phyloP scores from a whole-genome alignment of 345 rosid species.

The Boechera retrofracta region DNA sequence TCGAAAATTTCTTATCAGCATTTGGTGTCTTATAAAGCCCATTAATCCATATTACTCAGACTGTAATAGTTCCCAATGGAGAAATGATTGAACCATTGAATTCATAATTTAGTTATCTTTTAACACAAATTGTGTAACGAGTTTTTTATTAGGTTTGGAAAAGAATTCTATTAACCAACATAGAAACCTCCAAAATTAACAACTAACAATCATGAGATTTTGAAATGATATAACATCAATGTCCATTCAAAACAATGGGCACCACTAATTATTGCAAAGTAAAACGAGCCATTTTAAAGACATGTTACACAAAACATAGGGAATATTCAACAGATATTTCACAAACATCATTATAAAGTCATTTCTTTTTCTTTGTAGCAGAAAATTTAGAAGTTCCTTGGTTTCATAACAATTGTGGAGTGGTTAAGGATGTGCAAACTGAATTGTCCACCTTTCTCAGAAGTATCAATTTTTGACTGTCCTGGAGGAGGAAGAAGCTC shows the following conservation, averaged over 20 bases:
- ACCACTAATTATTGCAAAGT: conserved; percentile 28
- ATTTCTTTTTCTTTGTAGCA: not conserved
- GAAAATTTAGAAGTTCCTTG: conserved; percentile 52
- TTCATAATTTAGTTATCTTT: not conserved
- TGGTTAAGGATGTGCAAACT: conserved; percentile 94
- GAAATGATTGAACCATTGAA: no score
- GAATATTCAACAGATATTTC: conserved; percentile 33
- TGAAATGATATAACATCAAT: conserved; percentile 6
- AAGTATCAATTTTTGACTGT: conserved; percentile 73
- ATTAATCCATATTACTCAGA: not conserved
- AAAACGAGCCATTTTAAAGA: conserved; percentile 8
- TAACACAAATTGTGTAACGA: not conserved
- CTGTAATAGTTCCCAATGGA: not conserved
- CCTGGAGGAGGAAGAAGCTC: conserved; percentile 96
- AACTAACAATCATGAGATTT: conserved; percentile 8
- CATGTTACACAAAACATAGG: conserved; percentile 35
- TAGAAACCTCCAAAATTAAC: not conserved
- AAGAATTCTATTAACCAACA: not conserved
- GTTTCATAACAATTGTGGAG: conserved; percentile 90
- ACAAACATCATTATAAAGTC: conserved; percentile 40
- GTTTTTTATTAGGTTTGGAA: not conserved
- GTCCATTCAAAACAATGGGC: conserved; percentile 26
- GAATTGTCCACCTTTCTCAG: conserved; percentile 96
- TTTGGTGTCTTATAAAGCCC: conserved; percentile 16
- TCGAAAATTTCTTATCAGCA: conserved; percentile 6